These are phyloP conservation scores for Suillus luteus DNA, from an alignment of 768 basidiomycete species.

Conservation along the genomic window DNA sequence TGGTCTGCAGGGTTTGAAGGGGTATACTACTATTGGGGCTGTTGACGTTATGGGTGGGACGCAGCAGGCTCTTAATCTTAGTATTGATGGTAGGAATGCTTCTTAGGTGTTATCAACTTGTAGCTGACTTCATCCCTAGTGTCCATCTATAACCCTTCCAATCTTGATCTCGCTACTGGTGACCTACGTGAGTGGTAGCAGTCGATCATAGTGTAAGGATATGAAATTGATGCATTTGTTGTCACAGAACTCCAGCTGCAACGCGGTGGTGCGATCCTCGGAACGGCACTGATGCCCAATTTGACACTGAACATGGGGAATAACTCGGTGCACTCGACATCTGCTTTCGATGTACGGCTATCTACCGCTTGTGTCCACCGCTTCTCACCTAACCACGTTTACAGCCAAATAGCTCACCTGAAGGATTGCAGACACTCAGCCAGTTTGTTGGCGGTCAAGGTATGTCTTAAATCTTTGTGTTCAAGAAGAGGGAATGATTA, in stretches of 20 bases:
- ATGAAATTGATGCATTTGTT: not conserved
- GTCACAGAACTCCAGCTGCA: conserved; percentile 55
- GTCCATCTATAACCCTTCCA: conserved; percentile 68
- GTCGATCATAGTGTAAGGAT: not conserved
- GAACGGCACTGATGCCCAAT: conserved; percentile 63
- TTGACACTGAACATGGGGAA: conserved; percentile 60
- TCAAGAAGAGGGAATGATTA: conserved; percentile 3
- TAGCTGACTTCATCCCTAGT: conserved; percentile 37
- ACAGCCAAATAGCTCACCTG: conserved; percentile 60
- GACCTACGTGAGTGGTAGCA: conserved; percentile 55
- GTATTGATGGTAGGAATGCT: conserved; percentile 50
- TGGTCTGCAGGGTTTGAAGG: conserved; percentile 63
- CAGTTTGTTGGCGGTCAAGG: conserved; percentile 68
- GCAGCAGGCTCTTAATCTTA: conserved; percentile 55
- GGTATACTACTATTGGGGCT: conserved; percentile 51
- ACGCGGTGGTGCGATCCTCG: conserved; percentile 52
- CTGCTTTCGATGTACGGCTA: conserved; percentile 47
- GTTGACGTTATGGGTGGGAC: conserved; percentile 74
- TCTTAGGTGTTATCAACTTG: not conserved
- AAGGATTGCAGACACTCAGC: conserved; percentile 62
- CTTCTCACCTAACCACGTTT: conserved; percentile 7
- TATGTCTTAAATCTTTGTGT: conserved; percentile 20
- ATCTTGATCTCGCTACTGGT: conserved; percentile 59
- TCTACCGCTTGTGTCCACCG: not conserved
- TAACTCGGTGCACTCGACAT: conserved; percentile 53